Conservation (phyloP, 257 asterid species). For the Fraxinus excelsior region DNA sequence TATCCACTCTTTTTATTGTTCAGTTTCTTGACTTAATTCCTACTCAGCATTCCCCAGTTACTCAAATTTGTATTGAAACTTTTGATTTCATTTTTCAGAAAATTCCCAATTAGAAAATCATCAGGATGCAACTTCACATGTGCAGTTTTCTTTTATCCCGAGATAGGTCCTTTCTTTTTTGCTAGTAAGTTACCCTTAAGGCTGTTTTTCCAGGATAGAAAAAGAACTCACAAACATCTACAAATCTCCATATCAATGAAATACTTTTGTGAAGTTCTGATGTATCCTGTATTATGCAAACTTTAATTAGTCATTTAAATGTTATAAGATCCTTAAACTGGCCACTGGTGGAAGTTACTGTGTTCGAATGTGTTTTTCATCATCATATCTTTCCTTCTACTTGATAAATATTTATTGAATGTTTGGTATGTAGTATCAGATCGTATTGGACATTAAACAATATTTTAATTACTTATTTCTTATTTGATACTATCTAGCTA, state of each 20-base stretch:
- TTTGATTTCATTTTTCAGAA: not conserved
- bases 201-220: not conserved
- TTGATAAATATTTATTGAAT: not conserved
- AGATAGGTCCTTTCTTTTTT: not conserved
- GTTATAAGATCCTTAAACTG: not conserved
- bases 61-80: not conserved
- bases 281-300: not conserved
- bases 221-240: not conserved
- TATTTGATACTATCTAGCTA: not conserved
- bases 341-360: not conserved
- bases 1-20: not conserved
- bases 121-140: not conserved
- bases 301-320: too few species aligned
- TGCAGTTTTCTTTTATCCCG: not conserved
- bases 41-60: not conserved
- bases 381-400: not conserved
- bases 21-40: not conserved
- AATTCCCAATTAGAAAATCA: not conserved
- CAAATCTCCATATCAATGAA: not conserved
- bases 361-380: not conserved
- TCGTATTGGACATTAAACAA: not conserved
- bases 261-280: not conserved
- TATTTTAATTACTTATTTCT: not conserved
- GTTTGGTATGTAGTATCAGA: not conserved
- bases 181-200: not conserved